Evolutionary conservation across 192 early-diverging fungal genomes (phyloP), one percentile per base, ranked within the genome.

Genomic region (Podila minutissima): DNA sequence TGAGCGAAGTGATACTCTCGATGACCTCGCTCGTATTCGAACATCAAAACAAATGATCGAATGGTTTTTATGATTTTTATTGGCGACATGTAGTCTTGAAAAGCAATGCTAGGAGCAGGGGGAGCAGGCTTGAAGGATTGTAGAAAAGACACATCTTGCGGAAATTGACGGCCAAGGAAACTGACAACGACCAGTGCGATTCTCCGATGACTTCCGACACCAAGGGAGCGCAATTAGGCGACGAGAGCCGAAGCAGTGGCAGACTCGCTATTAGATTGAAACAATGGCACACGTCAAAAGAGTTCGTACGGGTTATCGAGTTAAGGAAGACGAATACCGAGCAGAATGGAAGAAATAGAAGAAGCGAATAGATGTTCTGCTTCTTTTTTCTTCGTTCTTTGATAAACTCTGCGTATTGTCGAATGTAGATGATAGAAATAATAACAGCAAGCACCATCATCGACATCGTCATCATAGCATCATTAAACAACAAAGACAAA

Each of bases 221-320:
- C 13, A 33, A 33, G 5, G 6, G 15, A 3, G 15, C 3, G 41
- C 17, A 76, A 82, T 95, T 95, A 95, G 60, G 94, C 84, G 72
- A 95, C 91, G 62, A 95, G 87, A 83, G 94, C 87, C 62, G 94
- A 93, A 73, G 94, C 93, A 83, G 93, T 93, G 86, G 89, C 79
- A 63, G 93, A 87, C 84, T 91, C 89, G 90, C 93, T 94, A 83
- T 87, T 74, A 66, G 67, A 41, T 50, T 49, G 53, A 58, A 70
- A 71, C 65, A 62, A 61, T 59, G 67, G 12, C 49, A 32, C 62
- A 32, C 28, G 61, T 35, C 15, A 48, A 35, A 12, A 59, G 33
- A 67, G 82, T 59, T 48, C 57, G 79, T 72, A 67, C 70, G 68
- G 75, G 41, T 17, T 46, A 46, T 46, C 41, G 24, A 64, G 62